Evolutionary conservation across 805 yeast species (phyloP).

Genomic region (Saturnispora zaruensis): DNA sequence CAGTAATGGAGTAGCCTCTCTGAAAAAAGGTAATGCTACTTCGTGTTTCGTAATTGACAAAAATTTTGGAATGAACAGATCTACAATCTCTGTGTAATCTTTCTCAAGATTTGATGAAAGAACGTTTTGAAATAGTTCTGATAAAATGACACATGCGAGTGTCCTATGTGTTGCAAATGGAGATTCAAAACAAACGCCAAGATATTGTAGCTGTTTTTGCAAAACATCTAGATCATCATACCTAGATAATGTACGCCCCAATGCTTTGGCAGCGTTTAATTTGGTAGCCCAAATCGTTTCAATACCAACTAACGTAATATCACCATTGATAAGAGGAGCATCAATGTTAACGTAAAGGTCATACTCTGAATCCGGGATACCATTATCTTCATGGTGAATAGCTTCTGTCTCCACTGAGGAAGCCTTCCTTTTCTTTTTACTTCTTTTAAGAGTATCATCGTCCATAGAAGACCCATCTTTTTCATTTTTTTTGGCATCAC

Average conservation of each 20-base stretch:
- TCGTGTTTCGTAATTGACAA: constrained; percentile 2
- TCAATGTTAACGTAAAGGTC: constrained; percentile 76
- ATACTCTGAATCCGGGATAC: constrained; percentile 43
- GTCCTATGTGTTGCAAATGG: constrained; percentile 77
- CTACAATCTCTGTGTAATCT: constrained; percentile 15
- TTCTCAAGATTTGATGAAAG: constrained; percentile 25
- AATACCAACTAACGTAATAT: constrained; percentile 72
- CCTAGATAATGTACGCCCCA: constrained; percentile 56
- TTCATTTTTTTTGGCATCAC: not conserved
- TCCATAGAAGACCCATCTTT: constrained; percentile 8
- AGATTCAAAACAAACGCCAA: constrained; percentile 36
- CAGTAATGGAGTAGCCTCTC: constrained; percentile 81
- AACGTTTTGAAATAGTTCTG: constrained; percentile 40
- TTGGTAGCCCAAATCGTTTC: constrained; percentile 70
- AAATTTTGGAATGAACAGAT: constrained; percentile 8
- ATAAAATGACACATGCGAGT: constrained; percentile 56
- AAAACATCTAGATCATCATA: constrained; percentile 33
- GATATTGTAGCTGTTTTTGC: constrained; percentile 14
- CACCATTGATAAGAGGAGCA: constrained; percentile 87
- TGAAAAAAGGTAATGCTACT: constrained; percentile 42
- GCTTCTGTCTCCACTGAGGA: constrained; percentile 4
- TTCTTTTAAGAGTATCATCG: constrained; percentile 15
- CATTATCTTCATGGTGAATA: constrained; percentile 11
- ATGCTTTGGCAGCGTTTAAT: constrained; percentile 63
- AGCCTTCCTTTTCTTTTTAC: constrained; percentile 43